Conservation (phyloP, 2,329 filamentous ascomycete genomes). For the Pleoardoris graminearum region DNA sequence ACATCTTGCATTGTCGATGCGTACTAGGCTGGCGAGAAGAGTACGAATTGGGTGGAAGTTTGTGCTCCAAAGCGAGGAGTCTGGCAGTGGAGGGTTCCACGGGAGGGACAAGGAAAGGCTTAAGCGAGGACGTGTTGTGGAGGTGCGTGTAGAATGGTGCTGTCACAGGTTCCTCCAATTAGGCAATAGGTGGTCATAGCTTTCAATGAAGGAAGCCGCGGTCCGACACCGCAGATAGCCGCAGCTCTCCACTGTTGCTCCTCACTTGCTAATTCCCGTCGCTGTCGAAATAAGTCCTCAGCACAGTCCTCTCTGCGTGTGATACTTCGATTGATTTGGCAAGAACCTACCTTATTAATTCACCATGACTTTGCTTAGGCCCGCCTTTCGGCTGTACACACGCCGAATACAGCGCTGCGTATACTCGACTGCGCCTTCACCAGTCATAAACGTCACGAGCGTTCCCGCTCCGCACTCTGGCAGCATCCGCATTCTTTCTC, state of each 20-base stretch:
- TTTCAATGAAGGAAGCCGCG: background rate
- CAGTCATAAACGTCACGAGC: conserved; percentile 69
- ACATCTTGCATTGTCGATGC: too few relatives aligned
- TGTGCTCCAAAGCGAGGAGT: too few relatives aligned
- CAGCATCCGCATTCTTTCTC: conserved; percentile 82
- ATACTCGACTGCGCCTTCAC: conserved; percentile 53
- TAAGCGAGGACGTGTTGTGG: too few relatives aligned
- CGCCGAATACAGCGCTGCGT: conserved; percentile 33
- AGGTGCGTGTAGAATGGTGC: too few relatives aligned
- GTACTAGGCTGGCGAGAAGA: too few relatives aligned
- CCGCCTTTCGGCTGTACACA: conserved; percentile 22
- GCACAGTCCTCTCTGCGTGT: too few relatives aligned
- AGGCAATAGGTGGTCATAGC: background rate
- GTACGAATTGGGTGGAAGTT: too few relatives aligned
- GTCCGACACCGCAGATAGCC: background rate
- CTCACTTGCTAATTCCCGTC: background rate
- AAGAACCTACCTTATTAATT: background rate
- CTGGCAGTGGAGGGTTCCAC: too few relatives aligned
- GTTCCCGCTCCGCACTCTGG: conserved; percentile 78
- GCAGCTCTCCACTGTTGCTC: background rate
- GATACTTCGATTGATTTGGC: too few relatives aligned
- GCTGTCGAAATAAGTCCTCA: background rate
- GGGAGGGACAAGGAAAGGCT: too few relatives aligned
- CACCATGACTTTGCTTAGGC: conserved; percentile 33
- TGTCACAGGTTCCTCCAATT: background rate